A percentile compares a stretch with the other conserved stretches of the same genome.
Conservation (phyloP, 148 eudicot species). For the Rheum nobile region DNA sequence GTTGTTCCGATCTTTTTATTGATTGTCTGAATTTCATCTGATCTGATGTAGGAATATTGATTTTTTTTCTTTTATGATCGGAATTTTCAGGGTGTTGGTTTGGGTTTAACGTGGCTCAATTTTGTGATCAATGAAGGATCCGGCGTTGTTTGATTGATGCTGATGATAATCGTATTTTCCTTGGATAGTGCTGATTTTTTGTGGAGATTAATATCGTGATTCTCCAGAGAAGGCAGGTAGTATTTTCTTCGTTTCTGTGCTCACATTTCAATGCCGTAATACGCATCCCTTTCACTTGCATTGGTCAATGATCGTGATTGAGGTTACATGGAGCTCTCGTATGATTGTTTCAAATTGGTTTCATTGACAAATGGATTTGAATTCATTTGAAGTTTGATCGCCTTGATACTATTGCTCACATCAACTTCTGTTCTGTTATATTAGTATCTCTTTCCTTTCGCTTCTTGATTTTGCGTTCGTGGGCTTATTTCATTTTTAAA, state of each 20-base stretch:
- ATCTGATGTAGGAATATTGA: background rate
- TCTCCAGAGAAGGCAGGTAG: background rate
- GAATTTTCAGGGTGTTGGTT: conserved; percentile 5
- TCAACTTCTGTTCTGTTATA: background rate
- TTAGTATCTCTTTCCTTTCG: too few relatives aligned
- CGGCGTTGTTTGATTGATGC: background rate
- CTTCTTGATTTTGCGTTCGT: conserved; percentile 1
- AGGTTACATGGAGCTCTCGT: background rate
- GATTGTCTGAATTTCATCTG: background rate
- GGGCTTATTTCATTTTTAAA: background rate
- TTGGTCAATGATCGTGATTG: background rate
- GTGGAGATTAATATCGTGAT: background rate
- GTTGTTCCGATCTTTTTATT: background rate
- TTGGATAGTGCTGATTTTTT: background rate
- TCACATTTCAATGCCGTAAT: background rate
- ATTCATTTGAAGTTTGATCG: background rate
- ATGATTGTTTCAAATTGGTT: background rate
- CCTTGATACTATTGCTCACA: background rate
- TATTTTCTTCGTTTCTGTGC: background rate
- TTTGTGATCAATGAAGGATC: conserved; percentile 2
- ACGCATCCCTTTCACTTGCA: background rate
- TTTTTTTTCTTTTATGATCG: background rate
- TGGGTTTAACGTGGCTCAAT: background rate
- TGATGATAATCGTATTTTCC: conserved; percentile 1
- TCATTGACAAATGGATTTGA: background rate